Evolutionary conservation across 148 eudicot species (phyloP).

Genomic region (Rhododendron ferrugineum): DNA sequence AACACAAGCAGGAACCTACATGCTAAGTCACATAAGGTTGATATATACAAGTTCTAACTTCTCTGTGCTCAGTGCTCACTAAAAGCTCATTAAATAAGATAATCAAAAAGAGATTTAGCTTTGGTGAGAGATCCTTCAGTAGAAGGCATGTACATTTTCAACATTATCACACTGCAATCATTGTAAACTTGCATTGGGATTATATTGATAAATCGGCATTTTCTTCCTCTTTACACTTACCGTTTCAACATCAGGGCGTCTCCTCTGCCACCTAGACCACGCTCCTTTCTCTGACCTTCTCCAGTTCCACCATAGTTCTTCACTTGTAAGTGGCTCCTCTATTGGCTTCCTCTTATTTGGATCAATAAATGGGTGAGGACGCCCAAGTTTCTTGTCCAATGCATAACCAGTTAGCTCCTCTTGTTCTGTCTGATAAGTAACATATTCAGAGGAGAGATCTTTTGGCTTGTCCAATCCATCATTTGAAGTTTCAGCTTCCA

Average conservation of each 20-base stretch:
- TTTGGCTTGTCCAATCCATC: slow-evolving; percentile 53
- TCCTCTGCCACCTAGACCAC: slow-evolving; percentile 99
- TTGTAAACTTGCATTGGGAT: background rate
- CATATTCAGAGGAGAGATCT: slow-evolving; percentile 59
- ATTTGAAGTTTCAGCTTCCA: slow-evolving; percentile 39
- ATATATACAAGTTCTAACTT: background rate
- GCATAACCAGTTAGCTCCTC: slow-evolving; percentile 74
- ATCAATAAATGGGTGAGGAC: slow-evolving; percentile 88
- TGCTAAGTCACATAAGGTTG: background rate
- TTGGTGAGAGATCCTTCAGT: background rate
- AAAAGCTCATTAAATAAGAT: background rate
- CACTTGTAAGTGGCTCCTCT: slow-evolving; percentile 69
- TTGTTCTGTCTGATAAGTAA: slow-evolving; percentile 64
- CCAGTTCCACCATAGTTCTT: slow-evolving; percentile 99
- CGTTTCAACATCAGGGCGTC: slow-evolving; percentile 93
- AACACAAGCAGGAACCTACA: background rate
- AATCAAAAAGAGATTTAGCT: background rate
- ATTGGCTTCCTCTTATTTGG: slow-evolving; percentile 66
- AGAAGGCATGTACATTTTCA: background rate
- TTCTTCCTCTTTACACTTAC: slow-evolving; percentile 46
- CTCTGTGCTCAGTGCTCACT: background rate
- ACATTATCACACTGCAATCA: background rate
- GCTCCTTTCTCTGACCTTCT: slow-evolving; percentile 77
- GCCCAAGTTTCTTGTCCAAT: slow-evolving; percentile 69
- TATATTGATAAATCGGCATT: background rate